Conservation (phyloP, 106 monocot genomes). For the Acanthochlamys bracteata region DNA sequence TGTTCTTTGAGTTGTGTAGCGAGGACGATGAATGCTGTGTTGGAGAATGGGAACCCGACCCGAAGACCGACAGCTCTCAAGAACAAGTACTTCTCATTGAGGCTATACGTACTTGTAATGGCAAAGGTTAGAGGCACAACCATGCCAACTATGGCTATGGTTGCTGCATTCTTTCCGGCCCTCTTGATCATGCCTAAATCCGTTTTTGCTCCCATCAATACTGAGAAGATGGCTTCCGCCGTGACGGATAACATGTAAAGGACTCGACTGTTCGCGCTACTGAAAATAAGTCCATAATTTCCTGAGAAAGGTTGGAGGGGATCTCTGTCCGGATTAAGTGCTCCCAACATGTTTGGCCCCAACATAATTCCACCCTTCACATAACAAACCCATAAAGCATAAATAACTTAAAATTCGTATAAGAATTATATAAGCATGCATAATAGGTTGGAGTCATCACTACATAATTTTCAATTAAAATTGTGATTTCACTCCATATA, state of each 20-base stretch:
- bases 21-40: conserved; percentile 16
- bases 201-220: conserved; percentile 19
- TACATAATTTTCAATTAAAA: background rate
- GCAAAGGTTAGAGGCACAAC: background rate
- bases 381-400: no score
- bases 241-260: background rate
- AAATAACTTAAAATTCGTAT: no score
- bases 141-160: conserved; percentile 9
- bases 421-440: no score
- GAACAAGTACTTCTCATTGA: background rate
- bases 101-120: background rate
- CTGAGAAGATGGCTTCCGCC: background rate
- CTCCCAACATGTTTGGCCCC: background rate
- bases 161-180: conserved; percentile 9
- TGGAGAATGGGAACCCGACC: background rate
- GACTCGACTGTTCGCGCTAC: background rate
- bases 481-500: background rate
- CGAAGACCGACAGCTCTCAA: background rate
- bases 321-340: no score
- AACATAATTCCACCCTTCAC: background rate
- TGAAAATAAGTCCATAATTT: background rate
- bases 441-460: no score
- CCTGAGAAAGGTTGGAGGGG: background rate
- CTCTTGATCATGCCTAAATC: conserved; percentile 7
- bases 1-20: conserved; percentile 21